phyloP scores from a whole-genome alignment of 2,329 filamentous ascomycete genomes.

The Penicillium sp. region DNA sequence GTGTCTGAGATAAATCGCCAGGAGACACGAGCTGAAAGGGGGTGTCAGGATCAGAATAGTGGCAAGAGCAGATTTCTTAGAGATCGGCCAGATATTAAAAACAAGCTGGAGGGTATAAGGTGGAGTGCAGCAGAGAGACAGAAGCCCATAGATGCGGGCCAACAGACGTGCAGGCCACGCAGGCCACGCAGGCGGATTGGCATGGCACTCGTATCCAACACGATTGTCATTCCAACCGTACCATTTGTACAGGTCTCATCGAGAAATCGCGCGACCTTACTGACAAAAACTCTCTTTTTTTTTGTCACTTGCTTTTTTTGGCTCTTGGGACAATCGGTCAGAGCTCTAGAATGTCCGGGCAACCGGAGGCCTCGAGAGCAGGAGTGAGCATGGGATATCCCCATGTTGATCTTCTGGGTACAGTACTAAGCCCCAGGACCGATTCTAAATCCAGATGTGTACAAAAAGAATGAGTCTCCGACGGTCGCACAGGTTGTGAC shows the following conservation, averaged over 20 bases:
- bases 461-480: not conserved
- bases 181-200: conserved; percentile 7
- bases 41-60: no score
- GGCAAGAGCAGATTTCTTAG: no score
- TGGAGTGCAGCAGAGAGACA: not conserved
- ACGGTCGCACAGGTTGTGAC: not conserved
- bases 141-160: conserved; percentile 2
- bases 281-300: conserved; percentile 1
- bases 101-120: not conserved
- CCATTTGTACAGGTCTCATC: conserved; percentile 21
- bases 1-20: not conserved
- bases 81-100: no score
- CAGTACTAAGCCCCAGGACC: not conserved
- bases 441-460: not conserved
- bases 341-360: not conserved
- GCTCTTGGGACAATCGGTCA: not conserved
- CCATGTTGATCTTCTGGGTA: not conserved
- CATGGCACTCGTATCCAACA: not conserved
- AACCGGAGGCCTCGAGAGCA: conserved; percentile 5
- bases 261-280: conserved; percentile 15
- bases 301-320: no score
- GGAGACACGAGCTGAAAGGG: not conserved
- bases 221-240: conserved; percentile 11
- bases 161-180: not conserved
- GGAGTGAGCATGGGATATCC: not conserved